Evolutionary conservation across 2,329 filamentous ascomycete genomes (phyloP).

Genomic region (Dactylellina haptotyla): DNA sequence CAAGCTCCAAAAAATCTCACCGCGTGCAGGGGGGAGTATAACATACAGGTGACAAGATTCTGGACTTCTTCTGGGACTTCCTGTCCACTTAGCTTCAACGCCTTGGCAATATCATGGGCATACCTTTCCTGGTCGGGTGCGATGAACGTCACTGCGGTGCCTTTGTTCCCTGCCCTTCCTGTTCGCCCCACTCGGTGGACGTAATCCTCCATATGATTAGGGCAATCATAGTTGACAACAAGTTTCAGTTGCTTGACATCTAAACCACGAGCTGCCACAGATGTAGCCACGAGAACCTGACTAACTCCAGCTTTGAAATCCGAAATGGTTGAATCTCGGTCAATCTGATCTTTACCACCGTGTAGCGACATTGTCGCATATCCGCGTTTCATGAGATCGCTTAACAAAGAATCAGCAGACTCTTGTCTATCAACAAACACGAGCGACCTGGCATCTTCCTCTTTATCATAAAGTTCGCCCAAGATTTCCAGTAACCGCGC

Average conservation of each 20-base stretch:
- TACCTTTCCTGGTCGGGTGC: slow-evolving; percentile 92
- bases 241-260: slow-evolving; percentile 98
- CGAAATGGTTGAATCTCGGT: slow-evolving; percentile 99
- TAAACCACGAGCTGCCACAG: slow-evolving; percentile 99
- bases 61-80: slow-evolving; percentile 76
- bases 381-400: slow-evolving; percentile 58
- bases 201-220: slow-evolving; percentile 95
- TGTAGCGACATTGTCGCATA: slow-evolving; percentile 77
- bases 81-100: slow-evolving; percentile 89
- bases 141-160: slow-evolving; percentile 93
- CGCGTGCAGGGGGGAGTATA: neutral
- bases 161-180: slow-evolving; percentile 93
- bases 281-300: slow-evolving; percentile 99
- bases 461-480: slow-evolving; percentile 65
- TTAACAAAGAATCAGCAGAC: slow-evolving; percentile 77
- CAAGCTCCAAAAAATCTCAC: slow-evolving; percentile 59
- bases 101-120: slow-evolving; percentile 86
- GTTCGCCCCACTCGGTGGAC: slow-evolving; percentile 94
- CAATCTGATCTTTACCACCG: slow-evolving; percentile 99
- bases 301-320: slow-evolving; percentile 99
- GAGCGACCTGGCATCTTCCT: slow-evolving; percentile 88
- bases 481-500: slow-evolving; percentile 81
- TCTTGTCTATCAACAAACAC: slow-evolving; percentile 79
- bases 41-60: slow-evolving; percentile 66
- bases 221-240: slow-evolving; percentile 83